Evolutionary conservation across 345 rosid genomes (phyloP), one percentile per base, ranked within the genome.

Genomic region (Aethionema arabicum): DNA sequence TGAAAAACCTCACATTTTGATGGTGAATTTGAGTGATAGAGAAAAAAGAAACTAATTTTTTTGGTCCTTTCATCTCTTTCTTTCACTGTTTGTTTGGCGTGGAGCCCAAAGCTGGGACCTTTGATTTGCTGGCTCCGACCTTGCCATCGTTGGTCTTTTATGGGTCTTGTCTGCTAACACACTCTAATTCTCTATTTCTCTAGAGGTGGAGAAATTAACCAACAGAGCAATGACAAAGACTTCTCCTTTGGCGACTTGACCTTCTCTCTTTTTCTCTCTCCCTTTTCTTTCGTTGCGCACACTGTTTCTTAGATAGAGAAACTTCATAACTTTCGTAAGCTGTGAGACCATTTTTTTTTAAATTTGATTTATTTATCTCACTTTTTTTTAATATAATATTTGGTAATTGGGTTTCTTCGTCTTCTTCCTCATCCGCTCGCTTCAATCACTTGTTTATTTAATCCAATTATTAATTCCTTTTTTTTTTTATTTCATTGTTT

Each of bases 91-190:
- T 10, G 35, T 21, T 21, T 21, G 27, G 27, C 2, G 93, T 87
- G 91, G 93, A 80, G 85, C 93, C 97, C 91, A 76, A 37, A 56
- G 62, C 52, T 76, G 70, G 86, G 89, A 73, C 88, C 90, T 77
- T 32, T 65, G 88, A 92, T 74, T 79, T 74, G 92, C 90, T 82
- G 95, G 86, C 90, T 68, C 67, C 79, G 62, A 81, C 78, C 85
- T 80, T 80, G 68, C 80, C 77, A 70, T 80, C 67, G 83, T 77
- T 82, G 84, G 79, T 79, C 68, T 78, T 80, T 77, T 80, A 81
- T 85, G 82, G 91, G 75, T 69, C 78, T 84, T 80, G 84, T 82
- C 87, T 81, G 77, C 72, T 70, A 16, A 68, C 68, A 58, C 21
- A 27, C 39, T 21, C 21, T 32, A 44, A 11, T 13, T 43, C 15